Evolutionary conservation across 164 flowering plant genomes (phyloP).

Genomic region (Warburgia ugandensis): DNA sequence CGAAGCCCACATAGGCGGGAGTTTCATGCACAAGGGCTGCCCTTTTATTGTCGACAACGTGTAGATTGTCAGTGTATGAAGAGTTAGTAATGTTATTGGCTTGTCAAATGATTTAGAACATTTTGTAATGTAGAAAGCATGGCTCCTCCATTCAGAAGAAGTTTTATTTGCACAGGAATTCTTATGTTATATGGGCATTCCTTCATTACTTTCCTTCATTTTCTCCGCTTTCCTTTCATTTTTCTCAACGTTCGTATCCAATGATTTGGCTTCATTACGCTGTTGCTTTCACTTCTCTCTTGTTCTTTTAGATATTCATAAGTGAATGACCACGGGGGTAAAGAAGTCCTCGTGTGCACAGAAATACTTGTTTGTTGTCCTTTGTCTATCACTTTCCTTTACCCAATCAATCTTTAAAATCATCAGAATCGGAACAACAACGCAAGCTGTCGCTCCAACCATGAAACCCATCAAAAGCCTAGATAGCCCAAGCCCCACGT

Average conservation of each 20-base stretch:
- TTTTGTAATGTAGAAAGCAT: conserved; percentile 17
- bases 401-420: conserved; percentile 59
- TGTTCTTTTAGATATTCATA: too few relatives aligned
- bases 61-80: conserved; percentile 38
- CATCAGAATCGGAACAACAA: conserved; percentile 44
- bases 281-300: too few relatives aligned
- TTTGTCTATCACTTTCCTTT: conserved; percentile 45
- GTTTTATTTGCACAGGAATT: conserved; percentile 10
- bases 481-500: conserved; percentile 36
- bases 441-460: conserved; percentile 43
- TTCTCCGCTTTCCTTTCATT: neutral
- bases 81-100: conserved; percentile 25
- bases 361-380: conserved; percentile 45
- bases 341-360: too few relatives aligned
- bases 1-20: too few relatives aligned
- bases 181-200: conserved; percentile 24
- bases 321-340: too few relatives aligned
- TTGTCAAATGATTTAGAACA: conserved; percentile 16
- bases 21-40: too few relatives aligned
- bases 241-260: too few relatives aligned
- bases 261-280: too few relatives aligned
- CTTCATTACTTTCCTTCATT: neutral
- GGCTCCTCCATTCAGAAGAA: conserved; percentile 13
- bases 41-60: conserved; percentile 26
- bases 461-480: conserved; percentile 68